Conservation (phyloP, 2,329 filamentous ascomycete species). For the Amauroascus niger region DNA sequence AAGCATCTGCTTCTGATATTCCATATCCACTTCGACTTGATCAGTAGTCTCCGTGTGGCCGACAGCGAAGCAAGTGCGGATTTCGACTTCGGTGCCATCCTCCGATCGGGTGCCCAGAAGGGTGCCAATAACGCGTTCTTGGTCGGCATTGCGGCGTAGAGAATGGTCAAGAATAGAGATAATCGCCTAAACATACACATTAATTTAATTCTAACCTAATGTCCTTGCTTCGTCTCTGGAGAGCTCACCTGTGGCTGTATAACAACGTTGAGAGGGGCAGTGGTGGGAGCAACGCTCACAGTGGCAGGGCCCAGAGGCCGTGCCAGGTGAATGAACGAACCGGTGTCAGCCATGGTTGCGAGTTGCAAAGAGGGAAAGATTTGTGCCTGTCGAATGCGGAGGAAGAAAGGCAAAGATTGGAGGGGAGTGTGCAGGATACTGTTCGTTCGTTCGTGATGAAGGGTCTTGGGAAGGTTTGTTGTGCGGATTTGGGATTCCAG, state of each 20-base stretch:
- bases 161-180: slow-evolving; percentile 77
- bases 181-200: slow-evolving; percentile 42
- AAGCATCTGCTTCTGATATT: slow-evolving; percentile 99
- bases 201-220: slow-evolving; percentile 1
- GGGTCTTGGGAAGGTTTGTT: slow-evolving; percentile 14
- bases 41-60: slow-evolving; percentile 97
- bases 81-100: slow-evolving; percentile 93
- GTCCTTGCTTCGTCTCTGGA: neutral
- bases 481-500: slow-evolving; percentile 20
- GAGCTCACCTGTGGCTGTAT: slow-evolving; percentile 79
- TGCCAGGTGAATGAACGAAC: slow-evolving; percentile 89
- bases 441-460: neutral
- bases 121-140: slow-evolving; percentile 92
- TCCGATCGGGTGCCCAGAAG: slow-evolving; percentile 87
- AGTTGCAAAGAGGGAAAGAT: slow-evolving; percentile 13
- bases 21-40: slow-evolving; percentile 98
- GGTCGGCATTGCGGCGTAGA: slow-evolving; percentile 79
- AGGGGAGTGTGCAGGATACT: neutral
- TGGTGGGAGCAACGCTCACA: slow-evolving; percentile 70
- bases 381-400: slow-evolving; percentile 16
- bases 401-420: neutral
- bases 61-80: slow-evolving; percentile 93
- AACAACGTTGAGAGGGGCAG: slow-evolving; percentile 83
- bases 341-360: slow-evolving; percentile 67
- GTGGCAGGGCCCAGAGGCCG: slow-evolving; percentile 77